These are phyloP conservation scores for Globisporangium uncinulatum DNA, from an alignment of 352 stramenopile species.

Conservation along the genomic window DNA sequence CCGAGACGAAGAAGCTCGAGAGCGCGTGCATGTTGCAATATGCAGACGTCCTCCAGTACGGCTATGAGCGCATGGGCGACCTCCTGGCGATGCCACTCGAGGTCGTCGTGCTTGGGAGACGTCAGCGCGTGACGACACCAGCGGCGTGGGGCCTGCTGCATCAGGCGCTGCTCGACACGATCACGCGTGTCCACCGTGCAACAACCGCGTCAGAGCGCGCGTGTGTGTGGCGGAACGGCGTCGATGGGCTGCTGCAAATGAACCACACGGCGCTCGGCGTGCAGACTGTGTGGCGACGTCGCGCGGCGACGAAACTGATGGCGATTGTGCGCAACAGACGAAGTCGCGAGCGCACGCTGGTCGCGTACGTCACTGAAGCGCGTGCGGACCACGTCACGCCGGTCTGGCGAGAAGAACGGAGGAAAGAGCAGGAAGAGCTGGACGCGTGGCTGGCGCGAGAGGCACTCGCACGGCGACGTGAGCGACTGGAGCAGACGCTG, in stretches of 20 bases:
- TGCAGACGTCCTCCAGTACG: slow-evolving; percentile 54
- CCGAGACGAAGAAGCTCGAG: slow-evolving; percentile 46
- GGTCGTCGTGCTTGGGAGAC: slow-evolving; percentile 17
- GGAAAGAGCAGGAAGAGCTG: slow-evolving; percentile 43
- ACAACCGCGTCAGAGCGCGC: slow-evolving; percentile 19
- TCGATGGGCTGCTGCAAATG: slow-evolving; percentile 27
- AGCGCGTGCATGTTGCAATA: slow-evolving; percentile 31
- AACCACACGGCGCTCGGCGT: slow-evolving; percentile 29
- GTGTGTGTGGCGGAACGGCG: slow-evolving; percentile 20
- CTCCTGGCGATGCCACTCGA: slow-evolving; percentile 44
- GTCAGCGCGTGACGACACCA: background rate
- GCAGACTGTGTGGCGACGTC: slow-evolving; percentile 51
- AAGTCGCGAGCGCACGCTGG: slow-evolving; percentile 6
- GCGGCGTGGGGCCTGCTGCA: slow-evolving; percentile 3
- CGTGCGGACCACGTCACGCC: slow-evolving; percentile 47
- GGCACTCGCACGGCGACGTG: slow-evolving; percentile 24
- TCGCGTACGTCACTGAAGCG: slow-evolving; percentile 59
- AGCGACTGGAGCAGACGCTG: slow-evolving; percentile 28
- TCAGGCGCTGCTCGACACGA: slow-evolving; percentile 14
- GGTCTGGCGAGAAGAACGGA: slow-evolving; percentile 58
- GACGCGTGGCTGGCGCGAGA: slow-evolving; percentile 38
- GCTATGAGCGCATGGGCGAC: slow-evolving; percentile 52
- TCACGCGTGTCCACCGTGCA: slow-evolving; percentile 1
- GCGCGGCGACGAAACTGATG: slow-evolving; percentile 36
- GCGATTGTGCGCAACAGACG: slow-evolving; percentile 20